A percentile compares a stretch with the other conserved stretches of the same genome.
phyloP scores from a whole-genome alignment of 371 early-diverging fungal genomes.

The Synchytrium microbalum region DNA sequence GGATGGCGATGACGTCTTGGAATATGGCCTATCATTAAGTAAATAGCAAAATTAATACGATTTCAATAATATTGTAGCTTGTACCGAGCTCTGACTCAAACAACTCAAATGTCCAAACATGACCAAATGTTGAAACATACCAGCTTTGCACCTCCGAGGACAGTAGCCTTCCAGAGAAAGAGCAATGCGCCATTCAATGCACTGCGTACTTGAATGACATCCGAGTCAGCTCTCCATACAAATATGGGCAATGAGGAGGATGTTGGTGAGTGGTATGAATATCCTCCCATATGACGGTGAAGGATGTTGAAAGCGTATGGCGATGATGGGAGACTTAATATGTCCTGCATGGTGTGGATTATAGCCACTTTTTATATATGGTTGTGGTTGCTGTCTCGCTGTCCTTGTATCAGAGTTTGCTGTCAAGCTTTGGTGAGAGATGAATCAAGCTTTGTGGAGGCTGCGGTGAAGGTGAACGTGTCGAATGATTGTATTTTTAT shows the following conservation, averaged over 20 bases:
- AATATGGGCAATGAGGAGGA: background rate
- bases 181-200: background rate
- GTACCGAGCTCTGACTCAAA: too few species aligned
- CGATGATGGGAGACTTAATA: background rate
- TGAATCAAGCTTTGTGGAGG: too few species aligned
- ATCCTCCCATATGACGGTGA: background rate
- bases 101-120: background rate
- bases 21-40: background rate
- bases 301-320: background rate
- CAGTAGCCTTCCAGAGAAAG: background rate
- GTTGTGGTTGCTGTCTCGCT: too few species aligned
- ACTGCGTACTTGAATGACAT: background rate
- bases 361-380: too few species aligned
- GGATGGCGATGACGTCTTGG: background rate
- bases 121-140: background rate
- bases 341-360: background rate
- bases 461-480: too few species aligned
- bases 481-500: too few species aligned
- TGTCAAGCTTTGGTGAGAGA: too few species aligned
- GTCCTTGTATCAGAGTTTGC: too few species aligned
- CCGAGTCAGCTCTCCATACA: background rate
- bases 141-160: background rate
- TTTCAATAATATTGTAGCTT: background rate
- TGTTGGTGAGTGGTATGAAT: background rate
- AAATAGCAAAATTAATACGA: background rate